Conservation (phyloP, 176 grass and related monocot genomes). For the Elymus sibiricus region DNA sequence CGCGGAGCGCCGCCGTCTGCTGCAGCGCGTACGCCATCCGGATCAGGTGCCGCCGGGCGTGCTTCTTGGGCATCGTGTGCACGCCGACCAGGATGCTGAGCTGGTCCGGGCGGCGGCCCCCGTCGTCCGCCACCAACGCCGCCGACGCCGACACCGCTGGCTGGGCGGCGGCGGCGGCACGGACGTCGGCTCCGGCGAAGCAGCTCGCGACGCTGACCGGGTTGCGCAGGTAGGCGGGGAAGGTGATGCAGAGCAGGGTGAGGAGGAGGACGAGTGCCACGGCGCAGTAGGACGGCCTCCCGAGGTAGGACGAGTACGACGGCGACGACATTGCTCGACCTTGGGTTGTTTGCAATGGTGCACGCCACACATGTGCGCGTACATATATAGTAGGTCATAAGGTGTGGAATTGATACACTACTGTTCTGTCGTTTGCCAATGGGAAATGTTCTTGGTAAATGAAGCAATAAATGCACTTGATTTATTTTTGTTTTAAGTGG, state of each 20-base stretch:
- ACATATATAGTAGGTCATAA: background rate
- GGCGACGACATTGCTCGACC: background rate
- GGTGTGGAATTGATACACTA: background rate
- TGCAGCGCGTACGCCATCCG: conserved; percentile 61
- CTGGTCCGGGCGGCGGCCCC: background rate
- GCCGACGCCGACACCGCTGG: background rate
- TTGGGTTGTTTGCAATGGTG: background rate
- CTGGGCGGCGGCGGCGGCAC: background rate
- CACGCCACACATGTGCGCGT: background rate
- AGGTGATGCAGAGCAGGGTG: conserved; percentile 12
- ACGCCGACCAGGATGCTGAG: conserved; percentile 50
- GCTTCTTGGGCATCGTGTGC: conserved; percentile 50
- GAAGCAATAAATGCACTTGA: background rate
- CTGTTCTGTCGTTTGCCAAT: background rate
- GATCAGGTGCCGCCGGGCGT: conserved; percentile 54
- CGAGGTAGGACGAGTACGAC: background rate
- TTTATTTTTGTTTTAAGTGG: background rate
- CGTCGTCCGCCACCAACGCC: background rate
- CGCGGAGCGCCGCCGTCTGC: conserved; percentile 10
- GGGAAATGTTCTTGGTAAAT: conserved; percentile 1
- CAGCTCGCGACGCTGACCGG: background rate
- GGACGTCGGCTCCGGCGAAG: background rate
- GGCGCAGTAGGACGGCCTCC: background rate
- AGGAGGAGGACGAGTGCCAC: conserved; percentile 26
- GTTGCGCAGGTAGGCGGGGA: conserved; percentile 19